Percentiles rank a stretch among this genome's conserved stretches.
Evolutionary conservation across 768 basidiomycete genomes (phyloP).

Genomic region (Macrocybe gigantea): DNA sequence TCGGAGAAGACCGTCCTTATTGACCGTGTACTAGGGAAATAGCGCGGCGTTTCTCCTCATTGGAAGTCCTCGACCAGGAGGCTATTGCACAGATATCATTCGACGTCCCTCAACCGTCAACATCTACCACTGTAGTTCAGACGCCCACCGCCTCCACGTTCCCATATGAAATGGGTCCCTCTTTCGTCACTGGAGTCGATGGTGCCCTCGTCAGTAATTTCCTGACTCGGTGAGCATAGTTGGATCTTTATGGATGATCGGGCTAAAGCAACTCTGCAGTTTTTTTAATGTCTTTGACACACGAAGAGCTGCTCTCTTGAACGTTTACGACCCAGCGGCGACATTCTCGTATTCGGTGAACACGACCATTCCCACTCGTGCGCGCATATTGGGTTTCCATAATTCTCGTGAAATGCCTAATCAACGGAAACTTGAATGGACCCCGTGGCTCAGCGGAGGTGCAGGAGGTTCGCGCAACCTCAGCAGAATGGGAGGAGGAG

Average conservation of each 20-base stretch:
- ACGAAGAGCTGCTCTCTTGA: constrained; percentile 57
- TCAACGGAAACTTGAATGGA: constrained; percentile 80
- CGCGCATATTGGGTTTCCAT: constrained; percentile 67
- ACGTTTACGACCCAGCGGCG: constrained; percentile 79
- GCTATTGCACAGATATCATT: constrained; percentile 77
- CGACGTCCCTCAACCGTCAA: constrained; percentile 56
- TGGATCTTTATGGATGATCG: constrained; percentile 5
- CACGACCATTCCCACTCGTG: constrained; percentile 74
- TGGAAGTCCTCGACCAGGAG: constrained; percentile 82
- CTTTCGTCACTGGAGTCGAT: constrained; percentile 74
- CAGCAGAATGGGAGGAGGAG: constrained; percentile 52
- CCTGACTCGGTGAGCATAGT: constrained; percentile 58
- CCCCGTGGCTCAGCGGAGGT: constrained; percentile 53
- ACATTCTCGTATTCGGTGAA: constrained; percentile 90
- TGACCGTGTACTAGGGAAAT: constrained; percentile 53
- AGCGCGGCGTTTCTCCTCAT: constrained; percentile 69
- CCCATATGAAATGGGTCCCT: constrained; percentile 67
- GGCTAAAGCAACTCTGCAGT: constrained; percentile 28
- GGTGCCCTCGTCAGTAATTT: constrained; percentile 66
- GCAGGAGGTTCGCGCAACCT: constrained; percentile 72
- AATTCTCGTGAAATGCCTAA: constrained; percentile 64
- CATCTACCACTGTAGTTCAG: constrained; percentile 31
- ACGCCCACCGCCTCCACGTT: constrained; percentile 65
- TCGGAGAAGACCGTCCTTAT: not conserved
- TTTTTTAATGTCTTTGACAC: constrained; percentile 85